phyloP scores from a whole-genome alignment of 192 early-diverging fungal genomes.

The Diversispora epigaea region DNA sequence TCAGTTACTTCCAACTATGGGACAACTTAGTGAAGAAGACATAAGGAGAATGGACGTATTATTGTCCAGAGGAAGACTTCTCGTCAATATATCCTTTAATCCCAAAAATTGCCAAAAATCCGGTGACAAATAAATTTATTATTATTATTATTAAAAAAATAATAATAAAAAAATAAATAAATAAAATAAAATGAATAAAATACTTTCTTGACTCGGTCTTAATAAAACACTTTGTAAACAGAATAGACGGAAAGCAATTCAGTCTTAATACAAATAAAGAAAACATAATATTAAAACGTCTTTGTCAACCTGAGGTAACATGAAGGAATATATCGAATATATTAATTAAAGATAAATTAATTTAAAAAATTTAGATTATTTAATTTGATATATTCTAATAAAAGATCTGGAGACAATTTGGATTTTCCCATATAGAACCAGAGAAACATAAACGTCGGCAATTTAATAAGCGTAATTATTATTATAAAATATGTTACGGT shows the following conservation, averaged over 20 bases:
- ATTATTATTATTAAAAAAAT: not conserved
- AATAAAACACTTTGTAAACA: conserved; percentile 26
- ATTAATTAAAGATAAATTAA: not conserved
- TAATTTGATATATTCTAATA: not conserved
- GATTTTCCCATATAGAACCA: conserved; percentile 19
- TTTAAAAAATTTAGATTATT: not conserved
- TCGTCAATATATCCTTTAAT: conserved; percentile 25
- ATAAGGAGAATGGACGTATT: conserved; percentile 21
- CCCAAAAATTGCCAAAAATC: too few relatives aligned
- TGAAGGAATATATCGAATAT: not conserved
- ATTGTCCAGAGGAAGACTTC: not conserved
- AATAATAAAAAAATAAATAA: not conserved
- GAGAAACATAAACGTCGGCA: not conserved
- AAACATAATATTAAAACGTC: conserved; percentile 27
- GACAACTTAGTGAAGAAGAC: conserved; percentile 12
- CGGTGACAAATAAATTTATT: too few relatives aligned
- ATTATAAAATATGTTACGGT: not conserved
- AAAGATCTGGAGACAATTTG: conserved; percentile 30
- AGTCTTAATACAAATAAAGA: conserved; percentile 27
- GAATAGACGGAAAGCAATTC: conserved; percentile 27
- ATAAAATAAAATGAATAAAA: not conserved
- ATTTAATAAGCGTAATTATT: conserved; percentile 17
- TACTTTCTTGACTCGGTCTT: not conserved
- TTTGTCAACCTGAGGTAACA: conserved; percentile 19
- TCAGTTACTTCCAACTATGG: conserved; percentile 3